Base-by-base conservation (phyloP, 345 rosid genomes). In the Arabidopsis arenosa region DNA sequence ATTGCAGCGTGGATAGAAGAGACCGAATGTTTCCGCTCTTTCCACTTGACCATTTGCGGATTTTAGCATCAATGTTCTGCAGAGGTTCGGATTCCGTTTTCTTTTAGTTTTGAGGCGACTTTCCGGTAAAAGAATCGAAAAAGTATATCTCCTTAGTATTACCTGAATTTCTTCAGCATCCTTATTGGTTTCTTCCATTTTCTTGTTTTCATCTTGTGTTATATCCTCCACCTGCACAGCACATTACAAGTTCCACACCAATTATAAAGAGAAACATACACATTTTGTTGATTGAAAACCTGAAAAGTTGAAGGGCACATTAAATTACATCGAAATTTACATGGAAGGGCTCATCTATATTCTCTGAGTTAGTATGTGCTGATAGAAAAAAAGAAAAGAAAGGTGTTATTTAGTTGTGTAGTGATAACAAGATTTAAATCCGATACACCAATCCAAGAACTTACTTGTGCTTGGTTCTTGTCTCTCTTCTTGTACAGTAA, bases 21-120 rank as follows among this genome's bases (percentile, higher is more conserved):
- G 98, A 89, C 43, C 98, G 92, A 51, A 94, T 89, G 81, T 90
- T 94, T 70, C 96, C 89, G 49, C 84, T 92, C 83, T 87, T 94
- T 58, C 97, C 98, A 21, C 64, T 71, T 39, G 89, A 90, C 97
- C 98, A 94, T 26, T 84, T 84, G 32, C 71, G 84, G 70, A 92
- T 90, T 80, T 88, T 82, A 58, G 80, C 83, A 78, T 90, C 87
- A 14, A 88, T 84, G 66, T 32, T 86, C 98, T 92, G 83, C 72
- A 82, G 11, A 45, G 40, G 53, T 68, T 67, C 7, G 48, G 64
- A 61, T 18, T 51, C 32, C 12, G 7, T 10, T 51, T 21, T 51
- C 56, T 51, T 51, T 55, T 28, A 9, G 7, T 56, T 26, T 43
- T 3, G 43, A 44, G 17, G 40, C 5, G 40, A 17, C 8, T 10